Conservation (phyloP, 306 rosid genomes). For the Gastrolobium bilobum region DNA sequence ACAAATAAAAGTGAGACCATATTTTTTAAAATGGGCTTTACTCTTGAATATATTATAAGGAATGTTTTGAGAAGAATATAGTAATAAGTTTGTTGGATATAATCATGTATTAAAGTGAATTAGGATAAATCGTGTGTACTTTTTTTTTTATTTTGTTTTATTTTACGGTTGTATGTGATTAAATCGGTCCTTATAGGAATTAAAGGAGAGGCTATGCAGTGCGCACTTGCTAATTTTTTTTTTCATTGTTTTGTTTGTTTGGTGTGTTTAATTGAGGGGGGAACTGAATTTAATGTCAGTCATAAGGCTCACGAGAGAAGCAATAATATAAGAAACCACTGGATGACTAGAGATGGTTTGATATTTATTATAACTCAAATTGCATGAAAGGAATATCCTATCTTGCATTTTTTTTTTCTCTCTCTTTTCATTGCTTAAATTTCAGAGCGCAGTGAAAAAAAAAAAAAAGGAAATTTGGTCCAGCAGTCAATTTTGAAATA, state of each 20-base stretch:
- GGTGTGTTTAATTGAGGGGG: constrained; percentile 6
- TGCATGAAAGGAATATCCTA: constrained; percentile 41
- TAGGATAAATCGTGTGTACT: background rate
- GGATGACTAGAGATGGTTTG: background rate
- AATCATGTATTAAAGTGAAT: background rate
- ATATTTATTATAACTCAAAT: constrained; percentile 9
- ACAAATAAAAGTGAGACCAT: too few relatives aligned
- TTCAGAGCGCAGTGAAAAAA: constrained; percentile 12
- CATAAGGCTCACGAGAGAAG: constrained; percentile 48
- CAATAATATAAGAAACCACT: constrained; percentile 41
- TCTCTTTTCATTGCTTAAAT: background rate
- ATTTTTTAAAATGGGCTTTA: too few relatives aligned
- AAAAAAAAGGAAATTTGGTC: background rate
- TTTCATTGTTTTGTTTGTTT: background rate
- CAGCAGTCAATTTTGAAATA: constrained; percentile 36
- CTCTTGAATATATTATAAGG: too few relatives aligned
- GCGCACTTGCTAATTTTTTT: background rate
- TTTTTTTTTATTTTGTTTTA: constrained; percentile 1
- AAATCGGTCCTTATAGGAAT: background rate
- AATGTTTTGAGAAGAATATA: too few relatives aligned
- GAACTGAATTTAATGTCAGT: constrained; percentile 47
- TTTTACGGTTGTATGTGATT: background rate
- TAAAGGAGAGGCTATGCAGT: background rate
- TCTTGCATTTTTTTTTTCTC: constrained; percentile 9
- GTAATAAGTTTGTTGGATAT: too few relatives aligned